Percentiles rank a stretch among this genome's conserved stretches.
Conservation (phyloP, 2,329 filamentous ascomycete species). For the Aureobasidium sp. region DNA sequence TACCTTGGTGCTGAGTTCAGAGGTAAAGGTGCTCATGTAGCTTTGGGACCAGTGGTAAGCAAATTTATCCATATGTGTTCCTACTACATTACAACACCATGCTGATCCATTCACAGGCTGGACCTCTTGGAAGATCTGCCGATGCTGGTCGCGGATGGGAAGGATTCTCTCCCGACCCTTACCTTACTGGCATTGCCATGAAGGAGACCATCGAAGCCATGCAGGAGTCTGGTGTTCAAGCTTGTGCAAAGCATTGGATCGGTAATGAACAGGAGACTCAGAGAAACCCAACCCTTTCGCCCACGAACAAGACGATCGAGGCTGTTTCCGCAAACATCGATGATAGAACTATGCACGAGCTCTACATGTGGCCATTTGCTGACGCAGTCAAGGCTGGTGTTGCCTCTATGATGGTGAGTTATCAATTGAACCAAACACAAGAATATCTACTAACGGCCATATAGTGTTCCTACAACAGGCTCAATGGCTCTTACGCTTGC, state of each 20-base stretch:
- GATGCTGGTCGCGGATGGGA: slow-evolving; percentile 72
- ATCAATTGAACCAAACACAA: fast-evolving
- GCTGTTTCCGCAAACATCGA: slow-evolving; percentile 25
- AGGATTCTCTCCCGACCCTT: slow-evolving; percentile 63
- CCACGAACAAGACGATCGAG: slow-evolving; percentile 16
- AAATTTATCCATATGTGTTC: not conserved
- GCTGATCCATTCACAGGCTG: slow-evolving; percentile 43
- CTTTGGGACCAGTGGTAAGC: slow-evolving; percentile 36
- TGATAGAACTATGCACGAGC: slow-evolving; percentile 24
- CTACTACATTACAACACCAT: too few relatives aligned
- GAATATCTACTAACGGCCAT: not conserved
- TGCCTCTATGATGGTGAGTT: slow-evolving; percentile 21
- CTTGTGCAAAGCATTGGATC: slow-evolving; percentile 34
- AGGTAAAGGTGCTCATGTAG: slow-evolving; percentile 23
- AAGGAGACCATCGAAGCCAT: slow-evolving; percentile 47
- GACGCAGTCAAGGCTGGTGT: slow-evolving; percentile 24
- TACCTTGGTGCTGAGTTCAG: slow-evolving; percentile 40
- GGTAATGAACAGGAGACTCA: slow-evolving; percentile 15
- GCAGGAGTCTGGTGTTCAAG: slow-evolving; percentile 46
- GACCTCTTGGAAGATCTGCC: slow-evolving; percentile 63
- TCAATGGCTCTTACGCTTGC: slow-evolving; percentile 55
- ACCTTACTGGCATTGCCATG: slow-evolving; percentile 48
- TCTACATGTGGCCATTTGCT: slow-evolving; percentile 46
- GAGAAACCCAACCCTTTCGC: slow-evolving; percentile 12
- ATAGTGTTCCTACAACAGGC: slow-evolving; percentile 32